phyloP scores from a whole-genome alignment of 805 yeast genomes.

The Metschnikowia matae region DNA sequence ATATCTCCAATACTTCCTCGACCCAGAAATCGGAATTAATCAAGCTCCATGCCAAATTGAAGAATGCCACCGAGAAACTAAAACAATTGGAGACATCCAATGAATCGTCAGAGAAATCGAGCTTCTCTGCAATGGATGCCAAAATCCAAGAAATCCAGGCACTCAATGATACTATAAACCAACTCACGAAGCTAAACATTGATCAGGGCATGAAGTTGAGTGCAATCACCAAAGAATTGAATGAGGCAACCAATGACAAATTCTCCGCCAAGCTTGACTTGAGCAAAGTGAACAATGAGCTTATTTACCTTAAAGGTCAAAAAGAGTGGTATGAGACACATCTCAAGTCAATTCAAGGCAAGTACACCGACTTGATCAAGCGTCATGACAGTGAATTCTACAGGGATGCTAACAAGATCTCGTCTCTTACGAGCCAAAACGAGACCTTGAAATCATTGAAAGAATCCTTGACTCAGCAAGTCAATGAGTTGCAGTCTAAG shows the following conservation, averaged over 20 bases:
- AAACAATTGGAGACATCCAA: slow-evolving; percentile 16
- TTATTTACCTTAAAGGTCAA: slow-evolving; percentile 30
- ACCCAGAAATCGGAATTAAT: slow-evolving; percentile 4
- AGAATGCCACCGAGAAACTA: slow-evolving; percentile 16
- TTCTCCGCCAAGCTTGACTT: slow-evolving; percentile 34
- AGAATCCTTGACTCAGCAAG: slow-evolving; percentile 27
- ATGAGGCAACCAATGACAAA: slow-evolving; percentile 34
- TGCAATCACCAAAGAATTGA: slow-evolving; percentile 33
- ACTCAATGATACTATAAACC: slow-evolving; percentile 26
- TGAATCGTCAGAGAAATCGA: slow-evolving; percentile 6
- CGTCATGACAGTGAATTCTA: slow-evolving; percentile 36
- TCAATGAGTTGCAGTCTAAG: slow-evolving; percentile 46
- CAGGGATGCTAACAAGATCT: slow-evolving; percentile 25
- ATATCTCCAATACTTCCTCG: slow-evolving; percentile 4
- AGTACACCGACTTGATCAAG: slow-evolving; percentile 36
- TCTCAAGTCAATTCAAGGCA: slow-evolving; percentile 30
- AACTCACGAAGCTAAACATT: slow-evolving; percentile 31
- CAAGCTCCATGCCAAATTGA: slow-evolving; percentile 13
- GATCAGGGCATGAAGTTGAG: slow-evolving; percentile 34
- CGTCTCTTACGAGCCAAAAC: slow-evolving; percentile 20
- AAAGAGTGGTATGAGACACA: slow-evolving; percentile 40
- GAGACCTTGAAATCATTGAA: slow-evolving; percentile 33
- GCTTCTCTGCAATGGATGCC: slow-evolving; percentile 4
- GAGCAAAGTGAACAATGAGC: slow-evolving; percentile 33
- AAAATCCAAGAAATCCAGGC: slow-evolving; percentile 24